Evolutionary conservation across 225 moss, liverwort and hornwort genomes (phyloP).

Genomic region (Marchantia paleacea): DNA sequence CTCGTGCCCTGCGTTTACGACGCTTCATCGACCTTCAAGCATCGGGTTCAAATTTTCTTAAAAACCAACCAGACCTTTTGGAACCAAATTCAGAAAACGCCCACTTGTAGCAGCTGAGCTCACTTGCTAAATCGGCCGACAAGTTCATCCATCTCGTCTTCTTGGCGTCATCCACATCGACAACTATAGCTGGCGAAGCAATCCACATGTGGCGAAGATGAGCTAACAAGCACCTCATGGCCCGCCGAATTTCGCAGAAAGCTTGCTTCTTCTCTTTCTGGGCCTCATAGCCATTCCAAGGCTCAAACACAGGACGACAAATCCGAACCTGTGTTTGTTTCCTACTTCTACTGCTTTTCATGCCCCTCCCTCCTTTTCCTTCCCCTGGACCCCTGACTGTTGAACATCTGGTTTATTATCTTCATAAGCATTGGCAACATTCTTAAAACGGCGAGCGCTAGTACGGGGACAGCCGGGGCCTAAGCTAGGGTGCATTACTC

Average conservation of each 20-base stretch:
- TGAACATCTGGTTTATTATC: background rate
- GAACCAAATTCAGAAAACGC: background rate
- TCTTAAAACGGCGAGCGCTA: background rate
- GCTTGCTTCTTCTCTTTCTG: background rate
- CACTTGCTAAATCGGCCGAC: background rate
- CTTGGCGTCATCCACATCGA: conserved; percentile 13
- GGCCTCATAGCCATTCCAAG: background rate
- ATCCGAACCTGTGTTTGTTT: background rate
- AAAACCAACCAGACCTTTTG: conserved; percentile 22
- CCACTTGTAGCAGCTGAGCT: conserved; percentile 13
- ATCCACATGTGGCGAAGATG: conserved; percentile 13
- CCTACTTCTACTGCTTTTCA: background rate
- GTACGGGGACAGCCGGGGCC: background rate
- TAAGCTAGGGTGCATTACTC: background rate
- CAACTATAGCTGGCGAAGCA: background rate
- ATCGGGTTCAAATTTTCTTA: conserved; percentile 26
- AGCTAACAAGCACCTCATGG: background rate
- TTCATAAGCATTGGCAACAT: background rate
- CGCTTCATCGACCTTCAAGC: conserved; percentile 15
- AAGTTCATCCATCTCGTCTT: background rate
- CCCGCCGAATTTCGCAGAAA: background rate
- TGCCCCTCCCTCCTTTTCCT: background rate
- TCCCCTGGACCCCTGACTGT: too few species aligned
- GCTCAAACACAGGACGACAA: background rate
- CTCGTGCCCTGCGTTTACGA: background rate